Evolutionary conservation across 306 rosid genomes (phyloP), one percentile per base, ranked within the genome.

Genomic region (Quillaja saponaria): DNA sequence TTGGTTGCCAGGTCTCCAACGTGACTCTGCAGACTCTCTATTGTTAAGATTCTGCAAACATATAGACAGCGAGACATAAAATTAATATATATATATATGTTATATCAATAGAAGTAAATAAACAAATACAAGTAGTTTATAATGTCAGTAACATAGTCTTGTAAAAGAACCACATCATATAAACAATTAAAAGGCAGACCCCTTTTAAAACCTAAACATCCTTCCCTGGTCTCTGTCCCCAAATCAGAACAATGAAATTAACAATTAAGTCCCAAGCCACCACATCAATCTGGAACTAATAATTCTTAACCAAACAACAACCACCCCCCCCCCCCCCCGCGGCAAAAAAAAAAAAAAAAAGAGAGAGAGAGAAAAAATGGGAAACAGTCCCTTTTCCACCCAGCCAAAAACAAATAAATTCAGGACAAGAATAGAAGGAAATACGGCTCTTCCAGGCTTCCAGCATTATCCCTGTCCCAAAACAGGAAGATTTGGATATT

Each of bases 11-110:
- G 83, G 70, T 73, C 88, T 89, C 95, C 99, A 77, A 52, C 83
- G 83, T 25, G 83, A 66, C 63, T 92, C 99, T 44, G 71, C 79
- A 61, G 84, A 58, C 69, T 92, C 99, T 75, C 77, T 90, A 75
- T 68, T 86, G 80, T 67, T 86, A 52, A 70, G 71, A 75, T 74
- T 89, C 99, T 92, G 84, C 87, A 86, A 55, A 68, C 50, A 66
- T 55, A 69, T 35, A 52, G 67, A 57, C 33, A 71, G 37, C 7
- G 14, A 58, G 53, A 48, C 44, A 8, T 53, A 64, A 70, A 63
- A 69, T 50, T 48, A 55, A 15, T 53, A 57, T 14, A 47, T 13
- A 64, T 55, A 63, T 49, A 70, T n/a, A n/a, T n/a, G 67, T 20
- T 40, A 18, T 40, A 12, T 4, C 53, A 70, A 56, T 49, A 15